Conservation (phyloP, 805 yeast genomes). For the Cyberlindnera xylosilytica region DNA sequence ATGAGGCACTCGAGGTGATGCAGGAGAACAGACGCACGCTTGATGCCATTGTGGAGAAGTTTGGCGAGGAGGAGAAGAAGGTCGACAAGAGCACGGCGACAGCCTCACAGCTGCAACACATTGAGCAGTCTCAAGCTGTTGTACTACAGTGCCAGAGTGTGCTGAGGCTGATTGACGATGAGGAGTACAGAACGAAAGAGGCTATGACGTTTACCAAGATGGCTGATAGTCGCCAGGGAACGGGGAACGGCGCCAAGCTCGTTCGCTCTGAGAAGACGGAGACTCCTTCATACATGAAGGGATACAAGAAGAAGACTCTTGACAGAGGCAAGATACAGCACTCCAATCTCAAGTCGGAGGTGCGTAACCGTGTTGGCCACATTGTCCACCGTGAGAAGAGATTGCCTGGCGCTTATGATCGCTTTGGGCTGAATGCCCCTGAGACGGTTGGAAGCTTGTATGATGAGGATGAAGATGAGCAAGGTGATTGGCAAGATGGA, state of each 20-base stretch:
- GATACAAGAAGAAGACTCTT: constrained; percentile 12
- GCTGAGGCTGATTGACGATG: constrained; percentile 7
- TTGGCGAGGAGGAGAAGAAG: not conserved
- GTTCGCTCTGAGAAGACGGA: constrained; percentile 2
- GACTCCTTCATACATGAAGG: constrained; percentile 9
- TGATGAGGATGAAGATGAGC: not conserved
- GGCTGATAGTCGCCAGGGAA: constrained; percentile 1
- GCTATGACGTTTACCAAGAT: constrained; percentile 10
- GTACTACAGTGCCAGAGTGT: constrained; percentile 4
- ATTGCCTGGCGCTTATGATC: constrained; percentile 9
- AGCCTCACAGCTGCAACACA: constrained; percentile 7
- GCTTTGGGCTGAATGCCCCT: not conserved
- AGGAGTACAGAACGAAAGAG: constrained; percentile 5
- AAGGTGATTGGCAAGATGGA: not conserved
- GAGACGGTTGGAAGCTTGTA: not conserved
- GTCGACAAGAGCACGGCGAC: constrained; percentile 1
- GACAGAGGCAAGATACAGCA: constrained; percentile 14
- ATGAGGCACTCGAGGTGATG: constrained; percentile 7
- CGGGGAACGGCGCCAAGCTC: constrained; percentile 8
- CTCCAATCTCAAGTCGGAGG: constrained; percentile 18
- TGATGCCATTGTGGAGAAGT: not conserved
- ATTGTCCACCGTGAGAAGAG: constrained; percentile 3
- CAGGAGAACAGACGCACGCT: constrained; percentile 1
- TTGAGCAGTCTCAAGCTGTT: constrained; percentile 13
- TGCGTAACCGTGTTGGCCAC: constrained; percentile 14